Percentiles rank a stretch among this genome's conserved stretches.
These are phyloP conservation scores for Fusarium praegraminearum DNA, from an alignment of 2,329 filamentous ascomycete genomes.

Conservation along the genomic window DNA sequence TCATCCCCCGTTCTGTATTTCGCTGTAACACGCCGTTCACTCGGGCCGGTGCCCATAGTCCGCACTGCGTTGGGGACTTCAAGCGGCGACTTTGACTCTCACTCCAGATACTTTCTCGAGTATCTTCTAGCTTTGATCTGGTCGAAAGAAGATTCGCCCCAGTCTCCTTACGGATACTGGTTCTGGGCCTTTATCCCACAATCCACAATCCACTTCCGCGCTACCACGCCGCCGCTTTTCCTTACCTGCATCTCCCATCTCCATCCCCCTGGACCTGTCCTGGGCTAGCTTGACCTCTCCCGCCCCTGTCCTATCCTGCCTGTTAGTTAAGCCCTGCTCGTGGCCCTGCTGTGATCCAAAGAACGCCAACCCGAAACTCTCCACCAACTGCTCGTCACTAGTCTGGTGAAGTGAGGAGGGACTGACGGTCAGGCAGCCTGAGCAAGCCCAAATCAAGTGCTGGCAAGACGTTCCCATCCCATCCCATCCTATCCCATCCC, in stretches of 20 bases:
- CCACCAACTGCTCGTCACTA: conserved; percentile 43
- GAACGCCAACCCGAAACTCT: conserved; percentile 46
- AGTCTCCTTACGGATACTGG: conserved; percentile 30
- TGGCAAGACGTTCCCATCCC: conserved; percentile 2
- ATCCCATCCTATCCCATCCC: neutral
- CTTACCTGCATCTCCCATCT: conserved; percentile 45
- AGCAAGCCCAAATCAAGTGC: conserved; percentile 15
- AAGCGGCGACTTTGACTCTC: neutral
- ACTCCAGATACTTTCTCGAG: conserved; percentile 13
- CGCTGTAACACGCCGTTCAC: conserved; percentile 33
- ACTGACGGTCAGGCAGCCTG: conserved; percentile 36
- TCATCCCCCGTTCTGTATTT: conserved; percentile 23
- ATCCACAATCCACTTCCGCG: conserved; percentile 27
- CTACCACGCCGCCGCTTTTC: conserved; percentile 43
- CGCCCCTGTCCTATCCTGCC: conserved; percentile 20
- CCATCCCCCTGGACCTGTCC: conserved; percentile 11
- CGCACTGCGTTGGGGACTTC: conserved; percentile 18
- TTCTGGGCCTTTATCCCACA: conserved; percentile 45
- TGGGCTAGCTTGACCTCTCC: conserved; percentile 4
- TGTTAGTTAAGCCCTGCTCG: conserved; percentile 38
- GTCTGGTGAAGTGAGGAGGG: conserved; percentile 19
- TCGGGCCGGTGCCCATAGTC: conserved; percentile 30
- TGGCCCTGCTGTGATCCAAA: conserved; percentile 48
- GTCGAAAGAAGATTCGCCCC: conserved; percentile 14
- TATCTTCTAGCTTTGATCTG: conserved; percentile 5